Evolutionary conservation across 768 basidiomycete species (phyloP).

Genomic region (Tricholoma hemisulphureum): DNA sequence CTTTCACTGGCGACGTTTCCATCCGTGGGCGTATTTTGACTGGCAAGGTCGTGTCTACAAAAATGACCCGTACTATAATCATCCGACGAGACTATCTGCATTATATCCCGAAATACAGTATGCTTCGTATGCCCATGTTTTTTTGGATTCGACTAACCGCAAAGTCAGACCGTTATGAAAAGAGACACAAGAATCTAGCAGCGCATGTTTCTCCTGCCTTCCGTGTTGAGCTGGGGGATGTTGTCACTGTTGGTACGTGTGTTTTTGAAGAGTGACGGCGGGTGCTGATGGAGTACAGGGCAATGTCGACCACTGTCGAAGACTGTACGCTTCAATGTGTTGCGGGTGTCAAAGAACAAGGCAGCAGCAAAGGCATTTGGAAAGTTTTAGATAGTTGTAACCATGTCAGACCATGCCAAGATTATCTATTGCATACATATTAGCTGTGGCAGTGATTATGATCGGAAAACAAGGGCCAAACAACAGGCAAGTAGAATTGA

Average conservation of each 20-base stretch:
- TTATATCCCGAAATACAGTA: conserved; percentile 98
- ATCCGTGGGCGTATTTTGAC: conserved; percentile 99
- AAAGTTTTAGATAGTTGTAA: conserved; percentile 71
- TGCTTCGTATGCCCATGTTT: conserved; percentile 29
- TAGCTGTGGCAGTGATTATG: conserved; percentile 3
- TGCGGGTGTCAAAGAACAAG: conserved; percentile 94
- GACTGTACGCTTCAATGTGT: conserved; percentile 98
- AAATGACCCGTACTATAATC: conserved; percentile 98
- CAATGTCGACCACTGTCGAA: conserved; percentile 99
- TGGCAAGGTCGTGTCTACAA: conserved; percentile 96
- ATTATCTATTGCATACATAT: conserved; percentile 2
- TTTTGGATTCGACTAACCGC: conserved; percentile 5
- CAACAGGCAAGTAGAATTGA: conserved; percentile 1
- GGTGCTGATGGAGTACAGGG: conserved; percentile 42
- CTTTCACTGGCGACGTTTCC: conserved; percentile 94
- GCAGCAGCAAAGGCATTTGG: conserved; percentile 86
- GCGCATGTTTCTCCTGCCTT: conserved; percentile 97
- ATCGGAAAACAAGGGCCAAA: conserved; percentile 21
- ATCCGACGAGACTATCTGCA: conserved; percentile 94
- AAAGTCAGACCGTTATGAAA: conserved; percentile 88
- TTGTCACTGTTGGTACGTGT: conserved; percentile 88
- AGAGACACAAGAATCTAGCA: conserved; percentile 97
- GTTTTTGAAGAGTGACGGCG: conserved; percentile 4
- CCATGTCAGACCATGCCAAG: conserved; percentile 17
- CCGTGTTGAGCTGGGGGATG: conserved; percentile 94